Base-by-base conservation (phyloP, 2,329 filamentous ascomycete genomes). In the Microsporum canis region DNA sequence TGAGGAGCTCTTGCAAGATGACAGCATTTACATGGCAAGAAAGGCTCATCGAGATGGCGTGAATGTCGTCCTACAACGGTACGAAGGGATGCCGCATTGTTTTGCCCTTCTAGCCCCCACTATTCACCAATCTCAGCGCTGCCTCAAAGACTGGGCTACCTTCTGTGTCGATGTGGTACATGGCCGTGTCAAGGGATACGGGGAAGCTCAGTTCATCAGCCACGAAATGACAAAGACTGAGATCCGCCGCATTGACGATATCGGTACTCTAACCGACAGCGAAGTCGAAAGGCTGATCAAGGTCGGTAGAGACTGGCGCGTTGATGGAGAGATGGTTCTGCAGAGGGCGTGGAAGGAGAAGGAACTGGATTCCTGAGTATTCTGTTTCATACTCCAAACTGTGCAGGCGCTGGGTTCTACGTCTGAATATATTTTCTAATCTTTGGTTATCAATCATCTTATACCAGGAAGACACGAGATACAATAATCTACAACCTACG, bases 31-130 rank as follows among this genome's bases (percentile, higher is more conserved):
- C 4, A 57, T 75, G 1, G 75, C 76, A 2, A 72, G 75, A 23
- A 74, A 72, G 33, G 68, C 77, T 34, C 69, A 75, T 61, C 67
- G 70, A 14, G 75, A 75, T 29, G 72, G 68, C 3, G 63, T 71
- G 0, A 71, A 77, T 7, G 64, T 73, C 2, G 34, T 39, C 36
- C 69, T 76, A 4, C 72, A 77, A 55, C 72, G 73, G 55, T 77
- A 74, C 57, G 76, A 78, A 62, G 76, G 76, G 7, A 76, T 77
- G 73, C 76, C 76, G 7, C 76, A 78, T 62, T 77, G 75, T 57
- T 77, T 89, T 69, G 82, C 80, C 0, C 67, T 84, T 64, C 64
- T 88, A 0, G 73, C 89, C 60, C 72, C 77, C 1, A 72, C 73
- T 3, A 70, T 79, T 1, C 69, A 76, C 0, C 77, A 73, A 34